Base-by-base conservation (phyloP, 2,329 filamentous ascomycete genomes). In the Canariomyces notabilis region DNA sequence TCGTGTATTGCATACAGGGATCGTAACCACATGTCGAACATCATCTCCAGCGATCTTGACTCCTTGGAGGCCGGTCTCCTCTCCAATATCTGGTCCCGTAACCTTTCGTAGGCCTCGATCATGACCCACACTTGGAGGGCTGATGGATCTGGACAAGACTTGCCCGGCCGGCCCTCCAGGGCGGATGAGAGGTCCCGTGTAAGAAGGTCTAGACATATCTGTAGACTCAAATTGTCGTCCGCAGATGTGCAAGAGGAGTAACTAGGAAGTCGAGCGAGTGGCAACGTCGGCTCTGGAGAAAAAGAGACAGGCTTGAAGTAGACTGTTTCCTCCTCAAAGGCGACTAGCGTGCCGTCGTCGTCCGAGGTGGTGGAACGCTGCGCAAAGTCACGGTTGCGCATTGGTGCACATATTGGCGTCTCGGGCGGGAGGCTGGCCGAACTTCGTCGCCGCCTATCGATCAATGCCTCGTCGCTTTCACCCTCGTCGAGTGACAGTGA, bases 81-180 rank as follows among this genome's bases (percentile, higher is more conserved):
- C 12, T 55, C 53, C 56, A 62, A 55, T 0, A 79, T 57, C 54
- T 69, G 68, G 35, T 77, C 71, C 14, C 73, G 65, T 46, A 80
- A 60, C 48, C 67, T 67, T 64, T 79, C 75, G 54, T 79, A 79
- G 2, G 76, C 75, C 54, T 79, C 76, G 41, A 79, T 79, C 76
- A 79, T 79, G 35, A 75, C 67, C 70, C 72, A 73, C 15, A 79
- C 59, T 56, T 79, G 76, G 33, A 79, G 56, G 1, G 71, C 68
- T 12, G 74, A 68, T 0, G 67, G 65, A 29, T 71, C 65, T 2
- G 60, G 39, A 32, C 46, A 59, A 14, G 59, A 45, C 2, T 54
- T 57, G 8, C 47, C 15, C 16, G 57, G 47, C 42, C 60, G 60
- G 43, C 42, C 59, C 29, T 45, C 35, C 32, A 74, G 53, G 0